These are phyloP conservation scores for Russula sp. DNA, from an alignment of 768 basidiomycete species.

Conservation along the genomic window DNA sequence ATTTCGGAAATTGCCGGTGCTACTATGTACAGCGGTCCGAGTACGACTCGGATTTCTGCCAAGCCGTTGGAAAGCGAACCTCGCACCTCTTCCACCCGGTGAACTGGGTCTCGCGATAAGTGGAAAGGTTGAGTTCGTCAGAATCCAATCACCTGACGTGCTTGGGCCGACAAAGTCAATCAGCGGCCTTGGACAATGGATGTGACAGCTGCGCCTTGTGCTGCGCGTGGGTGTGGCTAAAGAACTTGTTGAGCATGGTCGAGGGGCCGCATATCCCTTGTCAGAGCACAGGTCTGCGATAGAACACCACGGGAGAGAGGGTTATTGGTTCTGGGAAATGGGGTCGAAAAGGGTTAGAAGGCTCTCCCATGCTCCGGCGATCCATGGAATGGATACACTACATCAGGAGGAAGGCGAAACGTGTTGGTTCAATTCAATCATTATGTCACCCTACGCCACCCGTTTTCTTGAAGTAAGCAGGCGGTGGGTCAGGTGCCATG, in stretches of 20 bases:
- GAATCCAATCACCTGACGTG: not conserved
- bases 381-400: constrained; percentile 5
- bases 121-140: not conserved
- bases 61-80: too few relatives aligned
- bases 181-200: constrained; percentile 14
- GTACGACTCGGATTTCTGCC: too few relatives aligned
- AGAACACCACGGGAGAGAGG: not conserved
- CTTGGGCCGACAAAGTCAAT: constrained; percentile 16
- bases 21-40: too few relatives aligned
- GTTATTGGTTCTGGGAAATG: constrained; percentile 7
- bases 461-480: too few relatives aligned
- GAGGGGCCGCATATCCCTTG: constrained; percentile 22
- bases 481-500: too few relatives aligned
- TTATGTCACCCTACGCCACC: not conserved
- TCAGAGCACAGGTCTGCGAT: constrained; percentile 21
- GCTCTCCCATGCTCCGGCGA: constrained; percentile 19
- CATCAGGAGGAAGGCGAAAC: not conserved
- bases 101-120: too few relatives aligned
- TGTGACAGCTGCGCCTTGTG: constrained; percentile 9
- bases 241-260: constrained; percentile 24
- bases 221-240: constrained; percentile 20
- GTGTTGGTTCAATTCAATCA: not conserved
- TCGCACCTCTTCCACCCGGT: too few relatives aligned
- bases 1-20: too few relatives aligned
- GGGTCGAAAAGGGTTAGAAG: constrained; percentile 24